A percentile compares a stretch with the other conserved stretches of the same genome.
These are phyloP conservation scores for Aspergillus ustus DNA, from an alignment of 2,329 filamentous ascomycete genomes.

Conservation along the genomic window DNA sequence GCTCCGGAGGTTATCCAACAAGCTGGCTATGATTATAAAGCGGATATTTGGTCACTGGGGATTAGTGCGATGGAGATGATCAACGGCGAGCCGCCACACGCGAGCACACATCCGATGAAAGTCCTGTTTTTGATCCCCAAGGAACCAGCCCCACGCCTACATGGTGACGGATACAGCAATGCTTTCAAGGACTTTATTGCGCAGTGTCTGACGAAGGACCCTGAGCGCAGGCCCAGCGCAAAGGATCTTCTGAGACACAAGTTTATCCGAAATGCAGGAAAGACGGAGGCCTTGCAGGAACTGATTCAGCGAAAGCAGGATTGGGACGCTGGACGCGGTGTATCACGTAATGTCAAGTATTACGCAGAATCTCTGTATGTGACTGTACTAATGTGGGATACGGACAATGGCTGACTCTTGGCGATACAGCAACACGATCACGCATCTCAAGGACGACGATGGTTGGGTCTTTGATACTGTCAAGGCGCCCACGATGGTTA, in stretches of 20 bases:
- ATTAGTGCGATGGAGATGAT: slow-evolving; percentile 92
- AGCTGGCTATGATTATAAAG: slow-evolving; percentile 81
- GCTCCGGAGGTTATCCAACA: slow-evolving; percentile 93
- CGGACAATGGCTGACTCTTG: slow-evolving; percentile 26
- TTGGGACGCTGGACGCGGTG: slow-evolving; percentile 75
- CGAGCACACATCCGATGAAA: slow-evolving; percentile 88
- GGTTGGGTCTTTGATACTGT: slow-evolving; percentile 97
- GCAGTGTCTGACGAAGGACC: slow-evolving; percentile 89
- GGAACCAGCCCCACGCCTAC: slow-evolving; percentile 79
- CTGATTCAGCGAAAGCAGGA: slow-evolving; percentile 79
- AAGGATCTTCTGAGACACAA: slow-evolving; percentile 86
- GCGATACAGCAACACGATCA: slow-evolving; percentile 63
- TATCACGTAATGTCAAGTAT: slow-evolving; percentile 74
- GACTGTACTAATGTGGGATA: neutral
- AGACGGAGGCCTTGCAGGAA: slow-evolving; percentile 85
- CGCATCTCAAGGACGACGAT: slow-evolving; percentile 68
- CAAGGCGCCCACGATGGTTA: slow-evolving; percentile 68
- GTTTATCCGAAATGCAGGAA: slow-evolving; percentile 86
- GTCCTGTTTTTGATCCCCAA: slow-evolving; percentile 91
- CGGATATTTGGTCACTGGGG: slow-evolving; percentile 90
- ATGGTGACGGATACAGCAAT: slow-evolving; percentile 78
- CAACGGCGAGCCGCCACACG: slow-evolving; percentile 85
- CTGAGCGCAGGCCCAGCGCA: slow-evolving; percentile 80
- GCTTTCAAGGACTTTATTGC: slow-evolving; percentile 95
- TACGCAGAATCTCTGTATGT: slow-evolving; percentile 87